Evolutionary conservation across 164 flowering plant genomes (phyloP), one percentile per base, ranked within the genome.

Genomic region (Berberis vulgaris): DNA sequence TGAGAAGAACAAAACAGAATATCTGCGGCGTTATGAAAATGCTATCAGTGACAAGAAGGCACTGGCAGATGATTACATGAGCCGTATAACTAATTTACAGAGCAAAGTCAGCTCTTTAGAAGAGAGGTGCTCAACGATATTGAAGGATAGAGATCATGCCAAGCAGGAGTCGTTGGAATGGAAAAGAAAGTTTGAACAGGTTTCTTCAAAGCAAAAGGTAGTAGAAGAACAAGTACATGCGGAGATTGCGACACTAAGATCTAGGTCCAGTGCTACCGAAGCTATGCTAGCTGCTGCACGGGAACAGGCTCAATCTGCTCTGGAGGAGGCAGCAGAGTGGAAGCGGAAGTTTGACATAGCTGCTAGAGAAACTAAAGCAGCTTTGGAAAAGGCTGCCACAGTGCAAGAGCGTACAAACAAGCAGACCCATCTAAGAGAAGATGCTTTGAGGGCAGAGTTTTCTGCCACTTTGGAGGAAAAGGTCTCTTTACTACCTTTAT

Each of bases 251-350:
- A 67, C 81, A 65, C 87, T 91, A 41, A 86, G 76, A 76, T 84
- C 97, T 54, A 79, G 86, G 62, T 75, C 72, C 42, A 76, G 85
- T 80, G 91, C 97, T 68, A 83, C 96, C 57, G 99, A 91, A 71
- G 98, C 99, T 46, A 85, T 95, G 75, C 62, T 89, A 56, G 92
- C 88, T 70, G 99, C 99, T 64, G 91, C 96, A 39, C 83, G 81
- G 53, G 99, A 95, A 69, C 93, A 88, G 71, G 79, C 83, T 65
- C 72, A 82, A 58, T 89, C 99, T 66, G 89, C 98, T 57, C 89
- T 83, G 75, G 97, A 84, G 71, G 99, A 91, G 80, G 97, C 97
- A 1, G 81, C 74, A 42, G 97, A 92, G 76, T 95, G 99, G 99
- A 88, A 83, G 73, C 73, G 91, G 56, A 95, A 91, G 70, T 95